These are phyloP conservation scores for Corinectria fuckeliana DNA, from an alignment of 2,329 filamentous ascomycete genomes.

Conservation along the genomic window DNA sequence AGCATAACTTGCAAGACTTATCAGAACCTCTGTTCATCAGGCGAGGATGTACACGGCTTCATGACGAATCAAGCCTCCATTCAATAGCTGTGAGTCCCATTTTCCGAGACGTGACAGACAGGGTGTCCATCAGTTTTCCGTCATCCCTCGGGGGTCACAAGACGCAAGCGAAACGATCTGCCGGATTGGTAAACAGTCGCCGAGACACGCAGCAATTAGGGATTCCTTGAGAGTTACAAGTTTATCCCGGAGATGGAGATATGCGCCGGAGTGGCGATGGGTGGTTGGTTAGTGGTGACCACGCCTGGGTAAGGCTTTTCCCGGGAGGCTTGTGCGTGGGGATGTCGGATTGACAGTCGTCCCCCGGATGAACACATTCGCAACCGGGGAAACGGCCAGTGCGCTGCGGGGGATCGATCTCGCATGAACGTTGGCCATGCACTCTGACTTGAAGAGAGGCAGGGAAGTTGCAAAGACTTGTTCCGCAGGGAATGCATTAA, in stretches of 20 bases:
- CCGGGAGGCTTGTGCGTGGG: neutral
- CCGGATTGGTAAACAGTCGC: constrained; percentile 8
- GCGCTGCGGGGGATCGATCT: constrained; percentile 14
- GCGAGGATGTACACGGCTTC: neutral
- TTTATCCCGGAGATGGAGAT: constrained; percentile 9
- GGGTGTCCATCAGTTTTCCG: constrained; percentile 1
- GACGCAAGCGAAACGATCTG: constrained; percentile 6
- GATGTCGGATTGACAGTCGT: neutral
- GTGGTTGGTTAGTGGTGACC: neutral
- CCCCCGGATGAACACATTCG: constrained; percentile 20
- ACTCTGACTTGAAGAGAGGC: neutral
- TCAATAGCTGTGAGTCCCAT: neutral
- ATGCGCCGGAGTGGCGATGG: neutral
- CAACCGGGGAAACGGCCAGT: neutral
- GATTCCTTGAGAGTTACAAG: neutral
- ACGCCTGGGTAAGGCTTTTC: constrained; percentile 15
- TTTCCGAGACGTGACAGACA: constrained; percentile 2
- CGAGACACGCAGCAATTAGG: no score
- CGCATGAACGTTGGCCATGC: constrained; percentile 19
- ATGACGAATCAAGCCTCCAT: constrained; percentile 2
- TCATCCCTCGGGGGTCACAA: constrained; percentile 6
- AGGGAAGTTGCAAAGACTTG: no score
- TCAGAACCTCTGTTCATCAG: constrained; percentile 6
- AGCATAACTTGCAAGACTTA: neutral
- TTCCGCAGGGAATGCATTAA: no score